phyloP scores from a whole-genome alignment of 352 stramenopile species.

The Pythium angustatum region DNA sequence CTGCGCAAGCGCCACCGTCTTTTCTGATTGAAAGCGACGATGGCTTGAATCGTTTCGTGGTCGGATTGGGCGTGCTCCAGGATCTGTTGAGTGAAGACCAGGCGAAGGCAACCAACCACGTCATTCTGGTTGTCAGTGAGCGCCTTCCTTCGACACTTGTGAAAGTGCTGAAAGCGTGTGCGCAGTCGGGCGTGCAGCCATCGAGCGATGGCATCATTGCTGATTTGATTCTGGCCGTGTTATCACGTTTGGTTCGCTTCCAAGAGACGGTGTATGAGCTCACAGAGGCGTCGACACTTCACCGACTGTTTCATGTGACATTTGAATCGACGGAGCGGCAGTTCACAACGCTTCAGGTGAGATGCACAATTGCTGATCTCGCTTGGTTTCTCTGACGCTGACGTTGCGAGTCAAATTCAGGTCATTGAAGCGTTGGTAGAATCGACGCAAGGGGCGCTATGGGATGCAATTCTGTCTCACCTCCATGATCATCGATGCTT shows the following conservation, averaged over 20 bases:
- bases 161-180: slow-evolving; percentile 48
- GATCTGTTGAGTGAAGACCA: slow-evolving; percentile 27
- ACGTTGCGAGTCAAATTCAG: neutral
- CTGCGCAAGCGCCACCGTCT: neutral
- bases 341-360: slow-evolving; percentile 25
- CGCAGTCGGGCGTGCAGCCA: slow-evolving; percentile 3
- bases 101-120: slow-evolving; percentile 28
- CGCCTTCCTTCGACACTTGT: slow-evolving; percentile 56
- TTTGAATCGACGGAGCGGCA: slow-evolving; percentile 31
- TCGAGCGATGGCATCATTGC: slow-evolving; percentile 19
- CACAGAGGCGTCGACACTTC: slow-evolving; percentile 44
- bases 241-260: slow-evolving; percentile 36
- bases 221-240: slow-evolving; percentile 31
- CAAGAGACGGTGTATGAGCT: slow-evolving; percentile 52
- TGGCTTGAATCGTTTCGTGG: slow-evolving; percentile 11
- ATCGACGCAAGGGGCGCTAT: slow-evolving; percentile 7
- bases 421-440: slow-evolving; percentile 15
- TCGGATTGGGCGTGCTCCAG: slow-evolving; percentile 35
- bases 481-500: slow-evolving; percentile 26
- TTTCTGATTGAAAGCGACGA: slow-evolving; percentile 18
- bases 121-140: slow-evolving; percentile 45
- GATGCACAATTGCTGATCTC: neutral
- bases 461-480: slow-evolving; percentile 14
- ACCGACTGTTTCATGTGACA: slow-evolving; percentile 50
- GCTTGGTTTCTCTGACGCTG: neutral